phyloP scores from a whole-genome alignment of 306 rosid species.

The Cicer arietinum region DNA sequence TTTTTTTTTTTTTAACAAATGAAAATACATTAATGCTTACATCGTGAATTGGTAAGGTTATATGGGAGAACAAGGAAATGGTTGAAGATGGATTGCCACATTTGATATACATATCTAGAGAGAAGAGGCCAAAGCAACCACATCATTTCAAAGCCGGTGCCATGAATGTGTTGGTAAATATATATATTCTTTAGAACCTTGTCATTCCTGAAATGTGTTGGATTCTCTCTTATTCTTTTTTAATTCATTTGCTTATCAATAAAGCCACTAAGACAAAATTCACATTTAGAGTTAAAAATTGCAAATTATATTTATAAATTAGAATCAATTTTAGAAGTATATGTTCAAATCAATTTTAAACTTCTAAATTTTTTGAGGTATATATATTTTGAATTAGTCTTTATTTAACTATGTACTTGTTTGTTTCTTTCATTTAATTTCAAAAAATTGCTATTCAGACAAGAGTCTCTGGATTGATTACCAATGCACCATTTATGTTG shows the following conservation, averaged over 20 bases:
- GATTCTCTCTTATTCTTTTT: too few relatives aligned
- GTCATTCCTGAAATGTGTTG: background rate
- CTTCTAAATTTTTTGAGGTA: too few relatives aligned
- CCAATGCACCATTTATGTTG: constrained; percentile 69
- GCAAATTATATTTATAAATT: too few relatives aligned
- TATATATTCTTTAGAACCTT: background rate
- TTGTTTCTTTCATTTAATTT: background rate
- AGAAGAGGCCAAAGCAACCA: constrained; percentile 58
- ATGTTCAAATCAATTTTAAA: too few relatives aligned
- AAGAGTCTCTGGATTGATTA: constrained; percentile 73
- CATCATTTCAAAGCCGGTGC: constrained; percentile 86
- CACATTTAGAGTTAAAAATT: too few relatives aligned
- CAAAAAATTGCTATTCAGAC: constrained; percentile 45
- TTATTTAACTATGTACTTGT: background rate
- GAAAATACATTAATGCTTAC: background rate
- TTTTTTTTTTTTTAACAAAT: too few relatives aligned
- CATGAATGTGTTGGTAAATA: constrained; percentile 65
- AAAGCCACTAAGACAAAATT: too few relatives aligned
- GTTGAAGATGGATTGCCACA: constrained; percentile 57
- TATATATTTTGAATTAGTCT: background rate
- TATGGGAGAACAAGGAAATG: constrained; percentile 63
- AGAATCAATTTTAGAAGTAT: too few relatives aligned
- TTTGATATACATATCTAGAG: constrained; percentile 70
- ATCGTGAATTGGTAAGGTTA: constrained; percentile 45
- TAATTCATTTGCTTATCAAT: too few relatives aligned